Base-by-base conservation (phyloP, 2,329 filamentous ascomycete genomes). In the Aaosphaeria pasadenensis region DNA sequence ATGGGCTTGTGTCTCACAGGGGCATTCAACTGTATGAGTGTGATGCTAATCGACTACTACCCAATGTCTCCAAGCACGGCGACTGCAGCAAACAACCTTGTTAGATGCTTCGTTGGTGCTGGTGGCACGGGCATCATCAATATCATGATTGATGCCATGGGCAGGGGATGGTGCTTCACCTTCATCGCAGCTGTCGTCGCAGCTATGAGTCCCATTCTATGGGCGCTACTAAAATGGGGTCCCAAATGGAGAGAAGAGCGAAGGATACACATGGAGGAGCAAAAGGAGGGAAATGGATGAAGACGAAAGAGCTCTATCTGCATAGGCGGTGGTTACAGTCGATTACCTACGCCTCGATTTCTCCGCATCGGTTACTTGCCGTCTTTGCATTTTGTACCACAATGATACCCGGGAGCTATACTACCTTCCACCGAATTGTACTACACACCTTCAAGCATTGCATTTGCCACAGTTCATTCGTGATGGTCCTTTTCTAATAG, bases 1-100 rank as follows among this genome's bases (percentile, higher is more conserved):
- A 81, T 83, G 2, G 71, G 81, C 4, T 62, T 69, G 1, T 75
- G 75, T 7, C 71, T 81, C 28, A 85, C 83, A 3, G 82, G 80
- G 1, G 78, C 80, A 0, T 87, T 87, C 61, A 71, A 69, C 39
- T 59, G 56, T 11, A 58, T 72, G 55, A 64, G 50, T 38, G 61
- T 71, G 2, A 53, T 74, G 57, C 45, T 73, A 5, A 58, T 74
- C 6, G 71, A 74, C 44, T 56, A 71, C 17, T 69, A 71, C 38
- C 67, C 68, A 1, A 44, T 59, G 5, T 58, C 53, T 28, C 69
- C 71, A 2, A 54, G 64, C 3, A 72, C 70, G 6, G 69, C 70
- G 0, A 71, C 67, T 3, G 70, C 70, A 5, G 67, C 58, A 4
- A 61, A 59, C 30, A 63, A 63, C 38, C 24, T 57, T 17, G 55